phyloP scores from a whole-genome alignment of 805 yeast genomes.

The Schizosaccharomyces lindneri region DNA sequence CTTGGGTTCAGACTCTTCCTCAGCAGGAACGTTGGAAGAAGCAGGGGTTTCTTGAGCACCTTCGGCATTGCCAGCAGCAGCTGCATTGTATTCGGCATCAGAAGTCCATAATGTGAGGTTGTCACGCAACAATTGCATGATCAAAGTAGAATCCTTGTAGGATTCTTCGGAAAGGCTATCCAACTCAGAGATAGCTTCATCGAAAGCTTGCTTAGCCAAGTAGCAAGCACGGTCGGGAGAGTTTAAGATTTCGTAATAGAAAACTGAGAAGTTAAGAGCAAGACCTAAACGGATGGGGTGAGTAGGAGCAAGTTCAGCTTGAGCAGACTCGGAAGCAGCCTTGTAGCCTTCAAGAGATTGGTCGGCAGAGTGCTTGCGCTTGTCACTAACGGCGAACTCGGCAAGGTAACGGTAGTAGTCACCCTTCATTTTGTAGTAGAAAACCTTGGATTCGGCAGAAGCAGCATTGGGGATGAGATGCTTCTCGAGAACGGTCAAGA shows the following conservation, averaged over 20 bases:
- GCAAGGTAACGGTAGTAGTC: slow-evolving; percentile 98
- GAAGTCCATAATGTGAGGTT: slow-evolving; percentile 27
- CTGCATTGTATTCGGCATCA: slow-evolving; percentile 26
- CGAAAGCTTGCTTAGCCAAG: slow-evolving; percentile 84
- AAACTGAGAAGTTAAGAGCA: slow-evolving; percentile 79
- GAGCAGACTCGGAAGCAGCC: slow-evolving; percentile 92
- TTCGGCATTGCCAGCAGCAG: slow-evolving; percentile 3
- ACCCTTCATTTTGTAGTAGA: slow-evolving; percentile 98
- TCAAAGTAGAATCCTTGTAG: slow-evolving; percentile 76
- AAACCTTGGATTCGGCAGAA: slow-evolving; percentile 93
- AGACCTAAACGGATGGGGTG: slow-evolving; percentile 96
- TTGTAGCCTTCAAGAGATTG: slow-evolving; percentile 88
- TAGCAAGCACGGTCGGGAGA: slow-evolving; percentile 92
- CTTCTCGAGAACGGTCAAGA: slow-evolving; percentile 62
- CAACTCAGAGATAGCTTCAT: slow-evolving; percentile 84
- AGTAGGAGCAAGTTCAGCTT: slow-evolving; percentile 93
- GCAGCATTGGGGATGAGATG: slow-evolving; percentile 88
- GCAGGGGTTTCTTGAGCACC: neutral
- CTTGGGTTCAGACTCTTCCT: neutral
- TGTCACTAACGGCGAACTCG: slow-evolving; percentile 81
- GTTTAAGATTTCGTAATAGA: slow-evolving; percentile 78
- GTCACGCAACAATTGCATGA: slow-evolving; percentile 58
- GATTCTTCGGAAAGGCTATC: slow-evolving; percentile 85
- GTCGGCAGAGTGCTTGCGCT: slow-evolving; percentile 84
- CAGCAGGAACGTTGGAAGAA: neutral